Evolutionary conservation across 768 basidiomycete genomes (phyloP).

Genomic region (Kondoa subrosea): DNA sequence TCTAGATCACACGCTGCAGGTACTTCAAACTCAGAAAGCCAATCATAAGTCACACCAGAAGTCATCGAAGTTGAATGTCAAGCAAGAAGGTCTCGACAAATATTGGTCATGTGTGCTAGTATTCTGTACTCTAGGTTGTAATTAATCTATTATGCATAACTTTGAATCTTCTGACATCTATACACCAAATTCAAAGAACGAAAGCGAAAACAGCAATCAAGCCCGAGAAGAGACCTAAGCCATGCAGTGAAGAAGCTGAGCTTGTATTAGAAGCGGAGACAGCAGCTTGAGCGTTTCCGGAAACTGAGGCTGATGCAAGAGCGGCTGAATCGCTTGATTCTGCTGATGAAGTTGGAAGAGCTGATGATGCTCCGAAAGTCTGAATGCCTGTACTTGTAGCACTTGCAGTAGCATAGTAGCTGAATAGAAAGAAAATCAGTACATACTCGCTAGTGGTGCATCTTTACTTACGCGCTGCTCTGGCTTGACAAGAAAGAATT

Average conservation of each 20-base stretch:
- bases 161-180: not conserved
- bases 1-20: not conserved
- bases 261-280: not conserved
- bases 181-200: not conserved
- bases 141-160: not conserved
- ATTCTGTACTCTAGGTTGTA: too few relatives aligned
- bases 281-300: not conserved
- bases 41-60: not conserved
- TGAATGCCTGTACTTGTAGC: too few relatives aligned
- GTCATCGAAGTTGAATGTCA: too few relatives aligned
- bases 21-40: not conserved
- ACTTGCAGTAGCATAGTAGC: not conserved
- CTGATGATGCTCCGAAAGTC: too few relatives aligned
- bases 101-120: too few relatives aligned
- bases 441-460: too few relatives aligned
- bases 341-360: not conserved
- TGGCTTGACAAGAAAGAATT: not conserved
- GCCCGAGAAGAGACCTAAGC: not conserved
- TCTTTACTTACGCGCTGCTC: not conserved
- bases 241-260: not conserved
- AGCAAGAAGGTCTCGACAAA: too few relatives aligned
- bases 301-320: not conserved
- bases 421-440: too few relatives aligned
- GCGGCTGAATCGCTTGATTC: not conserved
- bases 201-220: not conserved